Evolutionary conservation across 2,329 filamentous ascomycete species (phyloP), one percentile per base, ranked within the genome.

Genomic region (Xylaria sp.): DNA sequence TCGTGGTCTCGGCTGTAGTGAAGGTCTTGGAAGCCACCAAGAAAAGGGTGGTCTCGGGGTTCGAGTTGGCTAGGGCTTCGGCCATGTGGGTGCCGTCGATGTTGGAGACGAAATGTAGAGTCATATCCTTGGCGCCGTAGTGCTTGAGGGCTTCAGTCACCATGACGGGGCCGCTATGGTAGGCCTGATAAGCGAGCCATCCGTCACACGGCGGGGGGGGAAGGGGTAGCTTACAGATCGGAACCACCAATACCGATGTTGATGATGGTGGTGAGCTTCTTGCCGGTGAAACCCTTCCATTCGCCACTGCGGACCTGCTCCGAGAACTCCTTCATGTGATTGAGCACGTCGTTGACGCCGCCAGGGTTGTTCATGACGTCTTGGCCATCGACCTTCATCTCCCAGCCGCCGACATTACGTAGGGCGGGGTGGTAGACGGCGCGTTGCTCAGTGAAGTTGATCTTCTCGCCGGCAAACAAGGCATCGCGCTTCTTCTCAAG

Each of bases 31-130:
- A 98, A 59, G 95, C 95, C 71, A 99, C 87, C 71, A 99, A 86
- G 89, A 99, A 98, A 67, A 99, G 90, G n/a, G 95, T 97, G 48
- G 94, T 97, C 83, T 99, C 95, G 49, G 94, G 94, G 78, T 99
- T 88, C 8, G 94, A 96, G 72, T 88, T 81, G 75, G 87, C 89
- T 63, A 98, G 87, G 52, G 95, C 93, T 82, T 99, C 95, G 48
- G 93, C 91, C 77, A 98, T 92, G 83, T 99, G 95, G 57, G 95
- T 99, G 70, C 95, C 95, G 76, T 99, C 95, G 75, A 99, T 98
- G 86, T 99, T 99, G 82, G 94, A 98, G 70, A 99, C 95, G 73
- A 99, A 99, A 85, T 98, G 94, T 46, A 98, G 86, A 67, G 89
- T 97, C 82, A 93, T 86, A 79, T 90, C 89, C 64, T 88, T 86